Base-by-base conservation (phyloP, 768 basidiomycete genomes). In the Xerocomus brunneocitrinus region DNA sequence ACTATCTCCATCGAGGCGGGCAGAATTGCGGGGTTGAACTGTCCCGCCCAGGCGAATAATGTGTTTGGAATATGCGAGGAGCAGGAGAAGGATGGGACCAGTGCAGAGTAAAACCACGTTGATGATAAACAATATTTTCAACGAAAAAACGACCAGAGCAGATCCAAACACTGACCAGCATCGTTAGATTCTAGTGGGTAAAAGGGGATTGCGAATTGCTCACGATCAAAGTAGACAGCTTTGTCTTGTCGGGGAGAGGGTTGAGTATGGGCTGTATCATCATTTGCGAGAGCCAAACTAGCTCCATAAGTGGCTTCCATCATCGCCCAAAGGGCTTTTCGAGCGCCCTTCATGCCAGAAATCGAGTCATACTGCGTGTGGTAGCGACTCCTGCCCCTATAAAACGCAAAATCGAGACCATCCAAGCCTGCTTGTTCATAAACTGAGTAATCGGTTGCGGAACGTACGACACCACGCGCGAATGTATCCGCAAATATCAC, bases 351-450 rank as follows among this genome's bases (percentile, higher is more conserved):
- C 30, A 76, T 82, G 47, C 79, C 79, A 7, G 84, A 73, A 41
- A 91, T 75, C 1, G 82, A 76, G 62, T 92, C 90, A 39, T 80
- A 80, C 62, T 78, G 79, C 0, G 90, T 91, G 65, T 93, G 91
- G 58, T 92, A 92, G 56, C 76, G 78, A 55, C 85, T 83, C 40
- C 90, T 76, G 1, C 82, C 81, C 54, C 76, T 79, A 67, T 91
- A 92, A 63, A 91, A 92, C 1, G 90, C 87, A 31, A 91, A 69
- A 59, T 92, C 90, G 5, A 90, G 73, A 4, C 90, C 90, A 42
- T 81, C 69, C 78, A 90, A 78, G 0, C 78, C 80, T 36, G 64
- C 67, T 24, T 73, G 66, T 24, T 75, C 72, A 56, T 89, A 93
- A 8, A 91, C 79, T 3, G 80, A 75, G 60, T 81, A 91, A 66